Evolutionary conservation across 148 eudicot genomes (phyloP).

Genomic region (Rheum nobile): DNA sequence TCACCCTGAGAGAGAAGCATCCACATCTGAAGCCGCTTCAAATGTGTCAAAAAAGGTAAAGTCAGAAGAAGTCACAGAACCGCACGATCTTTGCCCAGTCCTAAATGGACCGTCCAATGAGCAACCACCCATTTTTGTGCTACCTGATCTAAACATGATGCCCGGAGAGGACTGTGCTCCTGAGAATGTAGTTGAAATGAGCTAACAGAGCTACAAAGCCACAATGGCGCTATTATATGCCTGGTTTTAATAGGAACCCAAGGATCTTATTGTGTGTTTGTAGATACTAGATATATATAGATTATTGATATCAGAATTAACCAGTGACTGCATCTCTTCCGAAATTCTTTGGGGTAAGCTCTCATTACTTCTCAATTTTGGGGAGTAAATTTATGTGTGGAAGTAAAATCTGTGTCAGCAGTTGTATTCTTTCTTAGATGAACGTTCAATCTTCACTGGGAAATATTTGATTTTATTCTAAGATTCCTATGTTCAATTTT

Average conservation of each 20-base stretch:
- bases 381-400: neutral
- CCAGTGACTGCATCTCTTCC: neutral
- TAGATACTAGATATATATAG: constrained; percentile 5
- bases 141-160: constrained; percentile 58
- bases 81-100: neutral
- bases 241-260: neutral
- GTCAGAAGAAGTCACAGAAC: neutral
- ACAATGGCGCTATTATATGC: neutral
- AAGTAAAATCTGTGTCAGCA: neutral
- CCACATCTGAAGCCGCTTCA: constrained; percentile 15
- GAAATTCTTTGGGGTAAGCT: constrained; percentile 22
- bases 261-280: neutral
- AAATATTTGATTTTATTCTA: neutral
- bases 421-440: neutral
- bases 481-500: neutral
- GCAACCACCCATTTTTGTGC: constrained; percentile 20
- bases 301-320: constrained; percentile 2
- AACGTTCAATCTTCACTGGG: neutral
- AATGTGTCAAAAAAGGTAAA: constrained; percentile 12
- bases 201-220: neutral
- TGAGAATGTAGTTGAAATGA: neutral
- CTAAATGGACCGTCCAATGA: neutral
- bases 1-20: constrained; percentile 1
- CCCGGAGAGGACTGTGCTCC: constrained; percentile 34
- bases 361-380: constrained; percentile 13